Base-by-base conservation (phyloP, 345 rosid genomes). In the Eutrema heterophyllum region DNA sequence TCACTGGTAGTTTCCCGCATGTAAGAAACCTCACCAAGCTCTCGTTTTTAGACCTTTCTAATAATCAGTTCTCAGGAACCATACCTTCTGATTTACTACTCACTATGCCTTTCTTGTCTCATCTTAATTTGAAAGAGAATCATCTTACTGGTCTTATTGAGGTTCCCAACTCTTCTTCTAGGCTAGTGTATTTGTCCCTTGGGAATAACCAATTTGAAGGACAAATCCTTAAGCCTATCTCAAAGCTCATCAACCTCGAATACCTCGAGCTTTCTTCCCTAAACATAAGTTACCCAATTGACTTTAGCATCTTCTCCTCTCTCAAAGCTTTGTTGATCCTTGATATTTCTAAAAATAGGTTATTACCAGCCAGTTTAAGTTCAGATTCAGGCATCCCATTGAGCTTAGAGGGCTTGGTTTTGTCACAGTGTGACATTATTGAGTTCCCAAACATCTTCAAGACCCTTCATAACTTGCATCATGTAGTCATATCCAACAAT, bases 361-460 rank as follows among this genome's bases (percentile, higher is more conserved):
- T 72, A 72, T 44, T 63, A 21, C 55, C 54, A 43, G 29, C 57
- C 5, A 73, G 77, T 54, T 53, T 64, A 64, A 54, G 57, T 13
- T 64, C 57, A 9, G 64, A 64, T 24, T 73, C 77, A 44, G 9
- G 45, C 29, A 33, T 64, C 40, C 56, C 49, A 33, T 3, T 21
- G 45, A 73, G 26, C 40, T 30, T 73, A 35, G n/a, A 53, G 3
- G 5, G 51, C 3, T 26, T 73, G 64, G 6, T 9, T 29, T 39
- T 72, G 46, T 0, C 0, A 1, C 5, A 1, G 1, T 64, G 77
- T 9, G 43, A 35, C 7, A 18, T 72, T 3, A 53, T 2, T 0
- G 56, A 53, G 64, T 72, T 72, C n/a, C 77, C 77, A 53, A 53
- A 26, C 40, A 41, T 72, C 56, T 30, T 72, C 1, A 72, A 64